phyloP scores from a whole-genome alignment of 1,284 basidiomycete species.

The Flammula alnicola region DNA sequence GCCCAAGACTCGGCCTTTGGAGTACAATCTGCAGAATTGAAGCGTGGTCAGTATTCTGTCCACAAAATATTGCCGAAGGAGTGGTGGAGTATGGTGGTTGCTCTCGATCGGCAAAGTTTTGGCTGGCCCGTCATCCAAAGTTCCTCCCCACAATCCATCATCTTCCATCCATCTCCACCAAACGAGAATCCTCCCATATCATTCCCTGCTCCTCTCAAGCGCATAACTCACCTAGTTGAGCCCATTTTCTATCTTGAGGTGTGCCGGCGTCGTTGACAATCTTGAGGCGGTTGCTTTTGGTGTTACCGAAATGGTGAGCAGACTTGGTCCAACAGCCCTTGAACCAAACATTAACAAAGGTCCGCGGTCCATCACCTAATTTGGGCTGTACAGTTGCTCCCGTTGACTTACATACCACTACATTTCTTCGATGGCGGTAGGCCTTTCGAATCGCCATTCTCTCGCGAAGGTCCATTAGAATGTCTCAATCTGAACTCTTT shows the following conservation, averaged over 20 bases:
- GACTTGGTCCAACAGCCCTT: constrained; percentile 14
- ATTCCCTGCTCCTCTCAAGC: constrained; percentile 19
- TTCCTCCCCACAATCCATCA: constrained; percentile 33
- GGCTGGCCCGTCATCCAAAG: constrained; percentile 33
- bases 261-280: constrained; percentile 47
- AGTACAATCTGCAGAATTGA: constrained; percentile 77
- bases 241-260: constrained; percentile 67
- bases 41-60: constrained; percentile 16
- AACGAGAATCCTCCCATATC: constrained; percentile 26
- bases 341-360: constrained; percentile 28
- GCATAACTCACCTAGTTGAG: constrained; percentile 69
- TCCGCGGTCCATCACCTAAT: background rate
- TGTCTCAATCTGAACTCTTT: constrained; percentile 24
- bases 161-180: constrained; percentile 16
- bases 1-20: constrained; percentile 96
- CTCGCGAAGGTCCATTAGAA: constrained; percentile 1
- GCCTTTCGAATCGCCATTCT: background rate
- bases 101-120: constrained; percentile 12
- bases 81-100: background rate
- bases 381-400: no score
- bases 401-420: background rate
- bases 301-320: constrained; percentile 24
- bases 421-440: background rate
- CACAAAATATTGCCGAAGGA: background rate
- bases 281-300: constrained; percentile 37